A percentile compares a stretch with the other conserved stretches of the same genome.
Evolutionary conservation across 371 early-diverging fungal genomes (phyloP).

Genomic region (Chytridium lagenaria): DNA sequence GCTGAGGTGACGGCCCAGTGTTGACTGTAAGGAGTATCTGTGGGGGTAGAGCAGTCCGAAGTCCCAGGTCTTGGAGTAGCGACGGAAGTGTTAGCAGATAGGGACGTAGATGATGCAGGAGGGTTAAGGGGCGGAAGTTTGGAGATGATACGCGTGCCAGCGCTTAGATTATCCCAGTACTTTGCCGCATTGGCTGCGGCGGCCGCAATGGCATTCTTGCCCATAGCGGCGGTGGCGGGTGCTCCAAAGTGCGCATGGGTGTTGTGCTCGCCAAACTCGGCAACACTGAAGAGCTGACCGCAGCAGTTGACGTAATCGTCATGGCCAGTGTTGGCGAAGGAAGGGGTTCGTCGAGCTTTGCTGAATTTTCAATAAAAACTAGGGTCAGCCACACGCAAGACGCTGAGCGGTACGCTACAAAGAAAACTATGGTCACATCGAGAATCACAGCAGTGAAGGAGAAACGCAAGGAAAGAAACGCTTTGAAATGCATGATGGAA

Average conservation of each 20-base stretch:
- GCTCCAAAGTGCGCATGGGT: background rate
- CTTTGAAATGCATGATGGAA: too few species aligned
- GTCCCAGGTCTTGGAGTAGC: background rate
- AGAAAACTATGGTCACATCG: too few species aligned
- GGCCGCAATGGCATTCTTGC: background rate
- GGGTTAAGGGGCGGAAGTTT: background rate
- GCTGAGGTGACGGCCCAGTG: constrained; percentile 1
- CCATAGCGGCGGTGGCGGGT: constrained; percentile 12
- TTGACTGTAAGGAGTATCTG: background rate
- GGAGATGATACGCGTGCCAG: background rate
- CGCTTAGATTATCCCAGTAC: background rate
- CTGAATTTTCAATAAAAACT: too few species aligned
- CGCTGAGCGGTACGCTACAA: too few species aligned
- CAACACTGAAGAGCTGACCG: background rate
- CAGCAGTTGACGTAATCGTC: background rate
- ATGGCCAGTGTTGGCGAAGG: background rate
- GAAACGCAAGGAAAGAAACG: too few species aligned
- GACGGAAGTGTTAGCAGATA: background rate
- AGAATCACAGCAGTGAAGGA: too few species aligned
- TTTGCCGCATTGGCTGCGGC: background rate
- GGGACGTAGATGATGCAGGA: background rate
- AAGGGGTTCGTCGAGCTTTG: background rate
- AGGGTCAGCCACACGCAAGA: too few species aligned
- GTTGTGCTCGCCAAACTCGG: constrained; percentile 5
- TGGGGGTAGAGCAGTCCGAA: background rate